Evolutionary conservation across 2,329 filamentous ascomycete species (phyloP), one percentile per base, ranked within the genome.

Genomic region (Penicillium griseofulvum): DNA sequence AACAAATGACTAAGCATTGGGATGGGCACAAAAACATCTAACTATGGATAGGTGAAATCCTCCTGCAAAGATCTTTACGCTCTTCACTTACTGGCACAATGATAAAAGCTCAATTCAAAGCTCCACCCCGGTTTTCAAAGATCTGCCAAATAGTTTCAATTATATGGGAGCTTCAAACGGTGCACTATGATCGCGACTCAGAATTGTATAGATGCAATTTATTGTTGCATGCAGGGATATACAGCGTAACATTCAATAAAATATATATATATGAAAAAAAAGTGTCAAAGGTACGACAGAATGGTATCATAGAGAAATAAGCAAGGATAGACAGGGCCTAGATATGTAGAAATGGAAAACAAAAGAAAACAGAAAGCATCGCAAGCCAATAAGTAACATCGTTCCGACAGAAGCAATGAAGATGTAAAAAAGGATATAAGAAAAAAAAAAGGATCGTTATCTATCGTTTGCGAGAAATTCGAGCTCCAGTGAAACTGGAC

Each of bases 271-370:
- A 44, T 33, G 5, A 45, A 26, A 16, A 14, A 45, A 38, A n/a
- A 37, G 22, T 22, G 26, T 26, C 19, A 44, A 51, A 11, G 17
- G 7, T 6, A 59, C 33, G 57, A 47, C 58, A 58, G 34, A 59
- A 64, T 65, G 62, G 61, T 65, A 65, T 66, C 64, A 51, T 60
- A 29, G 38, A 34, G 19, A 50, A 50, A 37, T n/a, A 36, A 10
- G 24, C 24, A 50, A 54, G 34, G 22, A 14, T 38, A 52, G 37
- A 51, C 17, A 56, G 41, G 11, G 36, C 39, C 41, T 12, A 34
- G 19, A 43, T 24, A 55, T 45, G 31, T 44, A 49, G 39, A 51
- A 51, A 36, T 5, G 14, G 38, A 41, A 49, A 17, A 31, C 11
- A 31, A 31, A 45, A 29, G 51, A 19, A 10, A 31, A 31, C 42